phyloP scores from a whole-genome alignment of 257 asterid species.

The Solanum ossicruentum region DNA sequence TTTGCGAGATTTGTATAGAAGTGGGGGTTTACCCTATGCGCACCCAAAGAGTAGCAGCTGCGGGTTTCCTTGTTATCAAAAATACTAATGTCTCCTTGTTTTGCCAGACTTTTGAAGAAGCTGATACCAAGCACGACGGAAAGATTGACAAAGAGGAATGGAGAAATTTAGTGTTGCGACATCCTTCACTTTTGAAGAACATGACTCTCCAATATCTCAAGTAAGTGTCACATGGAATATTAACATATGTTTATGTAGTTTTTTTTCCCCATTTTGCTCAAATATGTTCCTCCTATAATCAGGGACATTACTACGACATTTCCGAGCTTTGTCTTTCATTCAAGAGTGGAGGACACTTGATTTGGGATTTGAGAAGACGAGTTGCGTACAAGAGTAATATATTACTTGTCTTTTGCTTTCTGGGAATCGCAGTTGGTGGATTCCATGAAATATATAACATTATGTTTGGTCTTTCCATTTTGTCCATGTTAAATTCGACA shows the following conservation, averaged over 20 bases:
- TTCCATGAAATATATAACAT: neutral
- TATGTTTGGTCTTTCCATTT: neutral
- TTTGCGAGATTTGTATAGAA: no score
- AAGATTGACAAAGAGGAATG: slow-evolving; percentile 93
- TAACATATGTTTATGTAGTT: neutral
- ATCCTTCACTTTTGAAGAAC: slow-evolving; percentile 87
- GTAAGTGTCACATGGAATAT: slow-evolving; percentile 24
- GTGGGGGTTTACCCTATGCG: no score
- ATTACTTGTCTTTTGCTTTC: neutral
- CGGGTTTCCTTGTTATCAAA: no score
- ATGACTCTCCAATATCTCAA: slow-evolving; percentile 97
- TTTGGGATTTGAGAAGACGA: neutral
- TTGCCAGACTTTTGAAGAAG: slow-evolving; percentile 88
- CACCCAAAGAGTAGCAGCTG: no score
- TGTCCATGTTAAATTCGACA: neutral
- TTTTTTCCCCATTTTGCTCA: neutral
- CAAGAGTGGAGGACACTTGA: slow-evolving; percentile 91
- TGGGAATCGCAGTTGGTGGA: neutral
- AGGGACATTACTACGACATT: slow-evolving; percentile 73
- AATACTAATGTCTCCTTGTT: neutral
- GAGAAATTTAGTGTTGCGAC: slow-evolving; percentile 79
- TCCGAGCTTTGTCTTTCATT: slow-evolving; percentile 91
- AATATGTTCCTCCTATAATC: neutral
- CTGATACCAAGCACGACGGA: slow-evolving; percentile 93
- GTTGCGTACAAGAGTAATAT: neutral